These are phyloP conservation scores for Microbotryum intermedium DNA, from an alignment of 1,284 basidiomycete species.

Conservation along the genomic window DNA sequence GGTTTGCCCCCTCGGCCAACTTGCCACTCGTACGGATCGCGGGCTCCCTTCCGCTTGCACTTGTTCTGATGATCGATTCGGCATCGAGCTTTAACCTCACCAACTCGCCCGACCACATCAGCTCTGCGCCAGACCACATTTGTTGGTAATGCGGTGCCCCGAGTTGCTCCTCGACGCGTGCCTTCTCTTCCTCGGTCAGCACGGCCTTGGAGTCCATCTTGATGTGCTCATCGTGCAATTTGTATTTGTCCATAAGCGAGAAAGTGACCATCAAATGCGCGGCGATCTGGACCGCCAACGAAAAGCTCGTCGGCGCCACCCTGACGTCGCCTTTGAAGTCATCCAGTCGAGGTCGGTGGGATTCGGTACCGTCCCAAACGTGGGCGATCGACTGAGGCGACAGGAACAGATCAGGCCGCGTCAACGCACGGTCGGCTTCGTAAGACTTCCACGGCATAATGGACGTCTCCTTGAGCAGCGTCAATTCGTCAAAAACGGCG, in stretches of 20 bases:
- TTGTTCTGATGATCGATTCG: not conserved
- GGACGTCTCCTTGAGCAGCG: not conserved
- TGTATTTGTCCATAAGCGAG: constrained; percentile 16
- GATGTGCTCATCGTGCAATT: constrained; percentile 4
- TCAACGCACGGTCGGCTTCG: no score
- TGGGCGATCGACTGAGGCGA: not conserved
- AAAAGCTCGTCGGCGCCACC: constrained; percentile 20
- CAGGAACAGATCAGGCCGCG: no score
- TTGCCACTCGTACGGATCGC: not conserved
- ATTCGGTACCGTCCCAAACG: constrained; percentile 11
- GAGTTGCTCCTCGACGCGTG: constrained; percentile 5
- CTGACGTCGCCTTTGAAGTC: not conserved
- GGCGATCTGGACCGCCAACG: constrained; percentile 28
- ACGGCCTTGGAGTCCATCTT: not conserved
- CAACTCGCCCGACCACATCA: constrained; percentile 29
- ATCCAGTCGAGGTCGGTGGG: constrained; percentile 4
- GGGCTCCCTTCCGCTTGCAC: not conserved
- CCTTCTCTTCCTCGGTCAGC: not conserved
- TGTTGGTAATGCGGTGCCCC: constrained; percentile 26
- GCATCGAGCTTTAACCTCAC: constrained; percentile 20
- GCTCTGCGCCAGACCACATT: constrained; percentile 27
- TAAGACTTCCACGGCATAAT: not conserved
- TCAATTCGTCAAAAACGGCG: constrained; percentile 16
- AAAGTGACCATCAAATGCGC: constrained; percentile 17
- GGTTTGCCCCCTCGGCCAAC: no score